Base-by-base conservation (phyloP, 2,329 filamentous ascomycete genomes). In the Incumbomyces delicatus region DNA sequence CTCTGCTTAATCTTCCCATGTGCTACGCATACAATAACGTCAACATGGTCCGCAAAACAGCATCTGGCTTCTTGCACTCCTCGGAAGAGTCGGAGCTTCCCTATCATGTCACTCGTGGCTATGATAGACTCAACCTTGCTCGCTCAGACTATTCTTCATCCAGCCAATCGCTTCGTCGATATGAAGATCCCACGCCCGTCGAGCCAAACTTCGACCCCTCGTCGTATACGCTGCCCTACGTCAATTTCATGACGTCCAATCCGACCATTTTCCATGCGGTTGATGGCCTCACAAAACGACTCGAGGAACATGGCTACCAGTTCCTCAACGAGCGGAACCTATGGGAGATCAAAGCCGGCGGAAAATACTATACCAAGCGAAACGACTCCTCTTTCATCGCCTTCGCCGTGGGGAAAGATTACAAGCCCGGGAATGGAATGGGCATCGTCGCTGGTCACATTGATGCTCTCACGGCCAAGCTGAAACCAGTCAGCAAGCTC, bases 241-340 rank as follows among this genome's bases (percentile, higher is more conserved):
- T 84, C 62, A 76, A 87, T 44, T 96, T 95, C 62, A 77, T 96
- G 70, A 85, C 81, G 37, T 76, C 85, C 52, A 95, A 95, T 61
- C 92, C 92, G 0, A 96, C 92, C 7, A 78, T 95, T 39, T 98
- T 94, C 65, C 92, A 98, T 60, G 80, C 87, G 1, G 88, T 95
- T 22, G 77, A 80, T 48, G 78, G 87, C 57, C 87, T 95, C 62
- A 80, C 83, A 58, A 71, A 74, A 48, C 81, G 88, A 59, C 75
- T 95, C 40, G 72, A 76, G 52, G 74, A 78, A 33, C 72, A 78
- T 32, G 90, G 87, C 37, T 98, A 85, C 66, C 76, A 74, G 50
- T 81, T 80, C 67, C 80, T 87, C 53, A 83, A 82, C 6, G 78
- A 90, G 61, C 81, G 90, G 40, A 81, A 89, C 51, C 72, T 76